Evolutionary conservation across 148 eudicot species (phyloP), one percentile per base, ranked within the genome.

Genomic region (Polygonum aviculare): DNA sequence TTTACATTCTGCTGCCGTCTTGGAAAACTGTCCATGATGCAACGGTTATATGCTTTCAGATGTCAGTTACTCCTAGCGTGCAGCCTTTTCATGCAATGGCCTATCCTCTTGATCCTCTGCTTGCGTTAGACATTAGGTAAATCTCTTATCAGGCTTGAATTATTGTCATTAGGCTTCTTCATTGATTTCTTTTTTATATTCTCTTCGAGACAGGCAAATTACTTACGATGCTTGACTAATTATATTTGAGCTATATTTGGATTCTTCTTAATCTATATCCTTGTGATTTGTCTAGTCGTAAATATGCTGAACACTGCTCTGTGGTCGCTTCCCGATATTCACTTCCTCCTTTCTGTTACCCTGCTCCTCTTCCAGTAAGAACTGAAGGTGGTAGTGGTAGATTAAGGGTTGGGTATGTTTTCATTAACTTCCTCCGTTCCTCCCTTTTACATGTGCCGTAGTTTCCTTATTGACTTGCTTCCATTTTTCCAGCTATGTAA

Each of bases 1-100:
- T 31, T 12, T 47, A 40, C 33, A 45, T 49, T 38, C 35, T 55
- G 33, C 48, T 19, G 39, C 38, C 12, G 35, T 44, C 35, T 72
- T 21, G 52, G 15, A 12, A 26, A 48, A 44, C 16, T 44, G 19
- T 45, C 45, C 21, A 48, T 72, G 51, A 45, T 72, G 75, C 33
- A 0, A 67, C 47, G 45, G 35, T 45, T 44, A 2, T 70, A 14
- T 70, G 47, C 67, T 84, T 77, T 44, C 86, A 95, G 99, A 90
- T 85, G 89, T 86, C 93, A 47, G 85, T 89, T 79, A 82, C 93
- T 73, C 99, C 99, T 74, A 95, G 97, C 79, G 99, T 95, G 77
- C 99, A 92, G 75, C 99, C 99, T 40, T 95, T 95, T 84, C 97
- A 95, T 87, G 99, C 99, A 38, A 90, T 95, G 74, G 99, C 99